Base-by-base conservation (phyloP, 2,329 filamentous ascomycete species). In the Cladosporium sp. region DNA sequence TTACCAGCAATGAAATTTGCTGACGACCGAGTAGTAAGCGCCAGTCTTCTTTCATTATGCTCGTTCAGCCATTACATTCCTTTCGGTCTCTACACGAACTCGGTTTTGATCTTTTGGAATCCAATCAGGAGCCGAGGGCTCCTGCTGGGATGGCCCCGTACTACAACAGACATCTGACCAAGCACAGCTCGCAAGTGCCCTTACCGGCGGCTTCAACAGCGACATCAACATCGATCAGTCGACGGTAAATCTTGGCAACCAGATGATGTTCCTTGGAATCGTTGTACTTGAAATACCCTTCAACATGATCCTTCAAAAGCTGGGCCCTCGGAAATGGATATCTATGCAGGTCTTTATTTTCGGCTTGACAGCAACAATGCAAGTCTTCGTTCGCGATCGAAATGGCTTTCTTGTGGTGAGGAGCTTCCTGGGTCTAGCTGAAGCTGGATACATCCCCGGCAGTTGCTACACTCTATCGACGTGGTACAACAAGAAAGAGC, bases 191-290 rank as follows among this genome's bases (percentile, higher is more conserved):
- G 73, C 72, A 13, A 77, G 73, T 53, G 75, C 75, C 7, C 60
- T 78, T 0, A 78, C 75, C 0, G 74, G 68, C 4, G 72, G 72
- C 0, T 75, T 78, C 39, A 71, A 72, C 1, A 59, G 62, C 2
- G 66, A 71, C 30, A 72, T 77, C 25, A 52, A 57, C 0, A 65
- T 78, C 6, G 61, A 65, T 29, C 73, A 77, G 52, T 67, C 70
- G 18, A 76, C 71, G 0, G 70, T 78, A 52, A 79, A 79, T 46
- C 58, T 78, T 0, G 76, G 76, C 0, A 78, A 78, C 50, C 75
- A 78, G 54, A 59, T 78, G 7, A 75, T 78, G 73, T 78, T 76
- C 52, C 62, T 76, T 27, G 73, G 73, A 0, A 75, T 75, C 7
- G 72, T 78, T 2, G 56, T 76, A 2, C 58, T 77, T 1, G 75